These are phyloP conservation scores for Blastobotrys illinoisensis DNA, from an alignment of 1,139 yeast species.

Conservation along the genomic window DNA sequence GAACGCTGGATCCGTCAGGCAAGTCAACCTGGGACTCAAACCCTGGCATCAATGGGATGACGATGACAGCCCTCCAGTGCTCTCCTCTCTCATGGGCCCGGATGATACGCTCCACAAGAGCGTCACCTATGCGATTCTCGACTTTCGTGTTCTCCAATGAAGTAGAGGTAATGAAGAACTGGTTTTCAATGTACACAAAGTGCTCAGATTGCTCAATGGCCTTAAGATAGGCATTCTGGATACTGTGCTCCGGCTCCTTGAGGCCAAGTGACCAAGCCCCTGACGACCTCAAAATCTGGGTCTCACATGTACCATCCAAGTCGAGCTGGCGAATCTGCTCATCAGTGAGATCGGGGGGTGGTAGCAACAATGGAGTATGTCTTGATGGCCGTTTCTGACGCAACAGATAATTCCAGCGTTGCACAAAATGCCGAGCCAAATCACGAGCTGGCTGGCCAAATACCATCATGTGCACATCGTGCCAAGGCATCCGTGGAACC, in stretches of 20 bases:
- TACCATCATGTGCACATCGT: constrained; percentile 94
- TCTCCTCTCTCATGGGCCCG: constrained; percentile 76
- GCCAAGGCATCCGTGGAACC: constrained; percentile 99
- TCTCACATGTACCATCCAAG: constrained; percentile 82
- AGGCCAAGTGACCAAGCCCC: constrained; percentile 93
- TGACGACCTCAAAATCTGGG: constrained; percentile 82
- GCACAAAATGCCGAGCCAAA: constrained; percentile 88
- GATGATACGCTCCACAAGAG: constrained; percentile 87
- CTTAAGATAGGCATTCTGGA: constrained; percentile 87
- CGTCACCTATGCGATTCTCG: constrained; percentile 91
- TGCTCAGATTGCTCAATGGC: constrained; percentile 89
- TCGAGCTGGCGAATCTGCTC: constrained; percentile 62
- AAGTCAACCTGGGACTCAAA: constrained; percentile 91
- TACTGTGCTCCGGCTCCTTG: constrained; percentile 77
- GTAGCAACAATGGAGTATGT: constrained; percentile 83
- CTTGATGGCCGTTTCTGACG: constrained; percentile 94
- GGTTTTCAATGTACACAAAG: constrained; percentile 90
- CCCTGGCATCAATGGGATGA: constrained; percentile 97
- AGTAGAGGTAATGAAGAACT: constrained; percentile 86
- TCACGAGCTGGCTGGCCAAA: constrained; percentile 97
- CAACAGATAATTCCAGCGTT: constrained; percentile 91
- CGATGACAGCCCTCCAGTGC: constrained; percentile 82
- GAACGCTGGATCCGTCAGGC: constrained; percentile 87
- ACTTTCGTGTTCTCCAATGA: constrained; percentile 80
- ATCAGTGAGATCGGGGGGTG: constrained; percentile 81